A percentile compares a stretch with the other conserved stretches of the same genome.
Evolutionary conservation across 2,329 filamentous ascomycete genomes (phyloP).

Genomic region (Curvularia spicifera): DNA sequence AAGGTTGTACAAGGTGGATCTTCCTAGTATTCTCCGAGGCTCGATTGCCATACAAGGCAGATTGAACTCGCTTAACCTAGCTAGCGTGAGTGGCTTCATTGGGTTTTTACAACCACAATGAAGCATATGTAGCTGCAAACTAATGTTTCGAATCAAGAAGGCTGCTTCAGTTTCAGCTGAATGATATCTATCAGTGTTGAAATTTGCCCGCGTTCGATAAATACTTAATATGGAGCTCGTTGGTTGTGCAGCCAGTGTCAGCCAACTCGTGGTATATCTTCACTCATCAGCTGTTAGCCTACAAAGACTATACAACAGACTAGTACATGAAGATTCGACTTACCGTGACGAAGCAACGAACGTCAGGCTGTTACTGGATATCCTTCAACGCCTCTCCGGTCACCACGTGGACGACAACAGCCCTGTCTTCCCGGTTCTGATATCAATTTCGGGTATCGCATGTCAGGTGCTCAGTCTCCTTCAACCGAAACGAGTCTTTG

Average conservation of each 20-base stretch:
- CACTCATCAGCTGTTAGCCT: neutral
- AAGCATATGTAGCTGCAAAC: neutral
- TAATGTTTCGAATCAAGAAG: neutral
- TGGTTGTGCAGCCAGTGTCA: conserved; percentile 2
- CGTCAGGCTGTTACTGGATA: neutral
- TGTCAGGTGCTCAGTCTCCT: conserved; percentile 2
- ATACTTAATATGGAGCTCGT: conserved; percentile 3
- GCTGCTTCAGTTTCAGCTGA: neutral
- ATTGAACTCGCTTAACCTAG: too few relatives aligned
- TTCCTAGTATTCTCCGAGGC: too few relatives aligned
- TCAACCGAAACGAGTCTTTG: conserved; percentile 1
- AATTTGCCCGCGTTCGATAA: neutral
- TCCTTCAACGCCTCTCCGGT: conserved; percentile 1
- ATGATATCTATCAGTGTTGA: neutral
- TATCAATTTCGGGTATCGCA: conserved; percentile 5
- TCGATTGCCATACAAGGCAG: too few relatives aligned
- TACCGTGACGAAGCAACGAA: conserved; percentile 6
- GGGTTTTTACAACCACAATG: too few relatives aligned
- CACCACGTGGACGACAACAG: neutral
- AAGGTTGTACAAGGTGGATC: too few relatives aligned
- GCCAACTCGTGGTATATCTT: conserved; percentile 7
- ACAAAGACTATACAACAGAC: neutral
- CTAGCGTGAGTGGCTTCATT: too few relatives aligned
- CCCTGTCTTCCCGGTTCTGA: conserved; percentile 2
- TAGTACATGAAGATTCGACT: neutral